Conservation (phyloP, 768 basidiomycete genomes). For the Boletus sp. region DNA sequence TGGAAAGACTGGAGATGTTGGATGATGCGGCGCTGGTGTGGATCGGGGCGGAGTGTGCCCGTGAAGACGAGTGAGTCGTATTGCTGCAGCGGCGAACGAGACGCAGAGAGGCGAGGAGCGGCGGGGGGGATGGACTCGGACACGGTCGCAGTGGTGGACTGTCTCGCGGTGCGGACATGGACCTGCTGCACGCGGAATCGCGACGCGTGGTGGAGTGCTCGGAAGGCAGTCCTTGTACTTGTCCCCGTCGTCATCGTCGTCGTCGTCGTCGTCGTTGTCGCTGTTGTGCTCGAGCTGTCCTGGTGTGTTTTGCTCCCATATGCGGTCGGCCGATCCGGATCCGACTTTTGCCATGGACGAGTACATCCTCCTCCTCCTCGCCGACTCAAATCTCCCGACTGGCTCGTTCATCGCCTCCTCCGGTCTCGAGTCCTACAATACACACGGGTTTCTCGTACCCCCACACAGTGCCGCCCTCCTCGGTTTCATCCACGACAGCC, state of each 20-base stretch:
- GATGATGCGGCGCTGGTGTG: constrained; percentile 82
- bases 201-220: neutral
- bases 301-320: no score
- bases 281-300: neutral
- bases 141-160: constrained; percentile 8
- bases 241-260: constrained; percentile 5
- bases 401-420: constrained; percentile 95
- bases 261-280: neutral
- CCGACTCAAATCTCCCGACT: constrained; percentile 93
- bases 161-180: constrained; percentile 5
- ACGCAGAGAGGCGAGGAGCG: neutral
- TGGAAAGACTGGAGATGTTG: constrained; percentile 78
- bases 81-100: constrained; percentile 31
- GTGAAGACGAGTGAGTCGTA: constrained; percentile 48
- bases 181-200: constrained; percentile 1
- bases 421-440: constrained; percentile 85
- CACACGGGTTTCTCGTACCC: constrained; percentile 70
- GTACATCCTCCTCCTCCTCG: constrained; percentile 73
- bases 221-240: neutral
- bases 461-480: constrained; percentile 29
- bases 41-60: constrained; percentile 66
- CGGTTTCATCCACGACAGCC: constrained; percentile 66
- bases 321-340: neutral
- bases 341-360: constrained; percentile 25
- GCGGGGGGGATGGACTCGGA: neutral